phyloP scores from a whole-genome alignment of 768 basidiomycete species.

The Daedalea quercina region DNA sequence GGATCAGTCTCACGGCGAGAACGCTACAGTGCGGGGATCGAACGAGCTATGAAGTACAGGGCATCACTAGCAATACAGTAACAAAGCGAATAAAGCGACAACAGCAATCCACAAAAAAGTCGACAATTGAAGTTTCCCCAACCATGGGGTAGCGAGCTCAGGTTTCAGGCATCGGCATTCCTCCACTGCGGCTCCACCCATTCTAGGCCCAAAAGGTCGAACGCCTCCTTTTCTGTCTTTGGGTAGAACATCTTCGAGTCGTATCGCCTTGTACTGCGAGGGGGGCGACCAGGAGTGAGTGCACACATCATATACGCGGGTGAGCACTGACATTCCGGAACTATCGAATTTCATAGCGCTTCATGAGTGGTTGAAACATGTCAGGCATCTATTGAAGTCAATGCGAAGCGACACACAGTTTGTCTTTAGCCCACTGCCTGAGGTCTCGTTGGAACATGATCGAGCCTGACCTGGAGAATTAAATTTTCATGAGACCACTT shows the following conservation, averaged over 20 bases:
- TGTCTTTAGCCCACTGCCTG: constrained; percentile 61
- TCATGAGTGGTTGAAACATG: constrained; percentile 1
- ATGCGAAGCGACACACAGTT: constrained; percentile 32
- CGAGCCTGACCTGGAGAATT: constrained; percentile 63
- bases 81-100: no score
- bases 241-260: constrained; percentile 58
- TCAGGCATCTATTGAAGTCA: background rate
- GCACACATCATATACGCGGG: background rate
- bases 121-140: no score
- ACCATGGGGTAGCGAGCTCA: no score
- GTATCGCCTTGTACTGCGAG: constrained; percentile 53
- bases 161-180: constrained; percentile 62
- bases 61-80: no score
- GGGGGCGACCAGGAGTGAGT: background rate
- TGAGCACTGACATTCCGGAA: constrained; percentile 56
- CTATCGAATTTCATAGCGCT: constrained; percentile 85
- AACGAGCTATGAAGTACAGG: no score
- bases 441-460: constrained; percentile 88
- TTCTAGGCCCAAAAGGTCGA: constrained; percentile 59
- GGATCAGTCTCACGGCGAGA: no score
- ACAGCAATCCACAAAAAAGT: no score
- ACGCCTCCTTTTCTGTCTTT: constrained; percentile 65
- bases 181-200: constrained; percentile 68
- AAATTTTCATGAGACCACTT: background rate
- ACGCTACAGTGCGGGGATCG: no score